Evolutionary conservation across 2,329 filamentous ascomycete species (phyloP).

Genomic region (Stemphylium vesicarium): DNA sequence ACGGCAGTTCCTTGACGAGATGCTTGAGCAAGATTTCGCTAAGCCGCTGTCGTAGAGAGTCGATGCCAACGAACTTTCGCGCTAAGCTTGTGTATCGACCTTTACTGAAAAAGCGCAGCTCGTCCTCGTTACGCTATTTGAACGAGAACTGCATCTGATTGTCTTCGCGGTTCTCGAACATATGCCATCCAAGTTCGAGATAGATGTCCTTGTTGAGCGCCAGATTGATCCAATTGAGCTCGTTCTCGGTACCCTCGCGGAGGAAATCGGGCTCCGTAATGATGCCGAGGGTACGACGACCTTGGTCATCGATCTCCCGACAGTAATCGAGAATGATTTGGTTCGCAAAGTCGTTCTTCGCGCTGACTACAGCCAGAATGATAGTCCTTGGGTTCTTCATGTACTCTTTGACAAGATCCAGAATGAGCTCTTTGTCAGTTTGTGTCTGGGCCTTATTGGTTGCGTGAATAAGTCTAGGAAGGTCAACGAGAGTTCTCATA

Average conservation of each 20-base stretch:
- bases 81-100: slow-evolving; percentile 38
- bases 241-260: slow-evolving; percentile 51
- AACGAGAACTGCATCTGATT: slow-evolving; percentile 45
- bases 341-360: slow-evolving; percentile 58
- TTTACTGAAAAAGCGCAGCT: slow-evolving; percentile 45
- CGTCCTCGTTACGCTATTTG: slow-evolving; percentile 50
- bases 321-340: slow-evolving; percentile 63
- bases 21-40: slow-evolving; percentile 57
- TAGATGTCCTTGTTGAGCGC: slow-evolving; percentile 50
- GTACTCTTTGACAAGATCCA: slow-evolving; percentile 31
- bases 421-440: slow-evolving; percentile 32
- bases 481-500: slow-evolving; percentile 54
- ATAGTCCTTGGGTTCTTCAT: slow-evolving; percentile 39
- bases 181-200: slow-evolving; percentile 60
- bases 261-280: slow-evolving; percentile 64
- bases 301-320: slow-evolving; percentile 54
- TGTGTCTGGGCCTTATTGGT: slow-evolving; percentile 30
- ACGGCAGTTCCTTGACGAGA: slow-evolving; percentile 46
- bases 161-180: slow-evolving; percentile 58
- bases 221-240: slow-evolving; percentile 50
- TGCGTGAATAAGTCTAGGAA: slow-evolving; percentile 55
- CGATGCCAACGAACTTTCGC: slow-evolving; percentile 54
- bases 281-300: slow-evolving; percentile 61
- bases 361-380: slow-evolving; percentile 45
- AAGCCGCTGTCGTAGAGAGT: slow-evolving; percentile 56